Evolutionary conservation across 225 moss, liverwort and hornwort species (phyloP), one percentile per base, ranked within the genome.

Genomic region (Antitrichia curtipendula): DNA sequence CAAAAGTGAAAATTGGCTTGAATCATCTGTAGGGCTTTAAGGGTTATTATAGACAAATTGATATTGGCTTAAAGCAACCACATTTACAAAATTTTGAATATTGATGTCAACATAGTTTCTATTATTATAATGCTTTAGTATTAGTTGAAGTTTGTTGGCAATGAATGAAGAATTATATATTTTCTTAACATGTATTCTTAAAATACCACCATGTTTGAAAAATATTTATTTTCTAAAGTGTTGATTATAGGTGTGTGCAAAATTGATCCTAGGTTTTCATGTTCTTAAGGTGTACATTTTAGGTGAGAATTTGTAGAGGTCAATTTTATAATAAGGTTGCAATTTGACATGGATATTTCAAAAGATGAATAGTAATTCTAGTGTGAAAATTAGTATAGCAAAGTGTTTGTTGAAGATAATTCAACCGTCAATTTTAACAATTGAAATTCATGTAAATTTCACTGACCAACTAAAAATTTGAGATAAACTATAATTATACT

Each of bases 401-500:
- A 32, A 32, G 6, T 50, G 14, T 34, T 21, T 50, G 13, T 34
- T 32, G 32, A 75, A 21, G 21, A 50, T 75, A 21, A 50, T 74
- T 74, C 13, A 45, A 28, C 10, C 45, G 27, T 29, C 0, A 10
- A 17, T 28, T 6, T 6, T 15, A 72, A 45, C 10, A 14, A 45
- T 47, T 73, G 31, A 47, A 73, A 29, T 29, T 29, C 3, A 45
- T 28, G 16, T 45, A 45, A 45, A 29, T 28, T 2, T 47, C 1
- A 45, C 0, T 10, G 3, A 25, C 47, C 2, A 47, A 18, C 7
- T 18, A 45, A 45, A 7, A 72, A 45, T 17, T 45, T 45, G 17
- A 10, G 9, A 28, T 45, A 11, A 45, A 16, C n/a, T n/a, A 45
- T 1, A 18, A 10, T 47, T 0, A 2, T 45, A 19, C 2, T 0